phyloP scores from a whole-genome alignment of 208 protist species.

The Leishmania guyanensis region DNA sequence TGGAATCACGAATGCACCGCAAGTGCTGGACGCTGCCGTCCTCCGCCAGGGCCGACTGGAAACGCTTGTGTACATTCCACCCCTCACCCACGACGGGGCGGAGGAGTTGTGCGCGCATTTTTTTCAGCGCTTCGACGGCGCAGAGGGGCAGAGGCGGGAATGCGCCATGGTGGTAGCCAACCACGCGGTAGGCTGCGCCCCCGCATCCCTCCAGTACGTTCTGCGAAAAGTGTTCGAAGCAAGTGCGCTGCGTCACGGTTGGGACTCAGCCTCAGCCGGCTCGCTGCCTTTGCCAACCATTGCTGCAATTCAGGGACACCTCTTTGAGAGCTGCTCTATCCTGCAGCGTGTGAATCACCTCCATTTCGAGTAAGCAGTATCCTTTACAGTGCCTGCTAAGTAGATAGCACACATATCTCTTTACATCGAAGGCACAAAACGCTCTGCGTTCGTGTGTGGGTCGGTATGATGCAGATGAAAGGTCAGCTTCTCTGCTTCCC shows the following conservation, averaged over 20 bases:
- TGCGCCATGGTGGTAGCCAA: constrained; percentile 34
- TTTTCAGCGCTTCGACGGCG: constrained; percentile 52
- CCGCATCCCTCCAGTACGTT: constrained; percentile 53
- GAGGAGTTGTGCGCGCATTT: constrained; percentile 55
- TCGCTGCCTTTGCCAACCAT: constrained; percentile 8
- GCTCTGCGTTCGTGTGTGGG: neutral
- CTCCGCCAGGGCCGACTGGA: constrained; percentile 95
- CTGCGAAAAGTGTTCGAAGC: constrained; percentile 71
- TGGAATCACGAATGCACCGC: constrained; percentile 73
- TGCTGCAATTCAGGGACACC: constrained; percentile 7
- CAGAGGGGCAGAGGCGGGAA: constrained; percentile 1
- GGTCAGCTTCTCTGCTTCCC: neutral
- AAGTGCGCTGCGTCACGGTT: constrained; percentile 10
- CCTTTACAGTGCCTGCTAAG: neutral
- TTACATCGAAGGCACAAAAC: neutral
- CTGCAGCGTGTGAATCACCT: neutral
- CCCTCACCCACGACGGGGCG: constrained; percentile 52
- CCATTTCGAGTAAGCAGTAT: constrained; percentile 2
- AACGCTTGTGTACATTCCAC: constrained; percentile 68
- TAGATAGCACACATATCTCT: neutral
- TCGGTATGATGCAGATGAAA: neutral
- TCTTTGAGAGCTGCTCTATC: constrained; percentile 21
- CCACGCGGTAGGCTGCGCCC: constrained; percentile 44
- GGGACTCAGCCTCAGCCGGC: neutral
- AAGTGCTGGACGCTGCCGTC: constrained; percentile 94